phyloP scores from a whole-genome alignment of 495 filamentous ascomycete genomes.

The Aspergillus bertholletiae region DNA sequence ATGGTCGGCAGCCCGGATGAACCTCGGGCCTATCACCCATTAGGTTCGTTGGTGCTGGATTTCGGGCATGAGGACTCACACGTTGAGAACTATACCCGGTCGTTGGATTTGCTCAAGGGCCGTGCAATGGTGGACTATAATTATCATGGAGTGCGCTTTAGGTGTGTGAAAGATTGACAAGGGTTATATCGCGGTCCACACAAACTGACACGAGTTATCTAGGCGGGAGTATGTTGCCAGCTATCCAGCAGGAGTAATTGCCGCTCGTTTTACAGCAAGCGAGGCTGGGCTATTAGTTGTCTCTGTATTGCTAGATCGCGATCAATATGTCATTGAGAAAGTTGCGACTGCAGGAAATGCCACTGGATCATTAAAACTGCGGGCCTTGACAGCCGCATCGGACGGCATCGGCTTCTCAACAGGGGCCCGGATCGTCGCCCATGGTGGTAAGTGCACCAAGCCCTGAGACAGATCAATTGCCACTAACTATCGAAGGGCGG shows the following conservation, averaged over 20 bases:
- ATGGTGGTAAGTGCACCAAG: neutral
- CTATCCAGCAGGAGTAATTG: constrained; percentile 33
- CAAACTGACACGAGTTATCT: neutral
- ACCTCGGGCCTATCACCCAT: constrained; percentile 32
- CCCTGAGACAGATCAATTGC: neutral
- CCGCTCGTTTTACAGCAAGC: constrained; percentile 27
- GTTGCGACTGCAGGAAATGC: neutral
- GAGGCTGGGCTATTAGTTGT: constrained; percentile 7
- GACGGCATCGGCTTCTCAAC: constrained; percentile 6
- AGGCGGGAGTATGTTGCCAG: constrained; percentile 22
- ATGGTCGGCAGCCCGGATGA: constrained; percentile 29
- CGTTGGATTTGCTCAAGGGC: constrained; percentile 33
- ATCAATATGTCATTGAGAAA: neutral
- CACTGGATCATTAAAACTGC: neutral
- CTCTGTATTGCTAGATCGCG: neutral
- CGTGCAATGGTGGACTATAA: constrained; percentile 27
- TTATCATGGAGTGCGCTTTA: constrained; percentile 26
- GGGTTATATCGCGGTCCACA: neutral
- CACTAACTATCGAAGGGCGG: neutral
- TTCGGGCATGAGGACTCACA: constrained; percentile 25
- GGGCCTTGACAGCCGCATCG: neutral
- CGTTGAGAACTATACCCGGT: constrained; percentile 25
- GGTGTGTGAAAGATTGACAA: constrained; percentile 15
- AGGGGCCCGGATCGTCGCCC: neutral
- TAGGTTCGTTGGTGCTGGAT: constrained; percentile 33